Evolutionary conservation across 2,329 filamentous ascomycete genomes (phyloP).

Genomic region (Penicillium sclerotigenum): DNA sequence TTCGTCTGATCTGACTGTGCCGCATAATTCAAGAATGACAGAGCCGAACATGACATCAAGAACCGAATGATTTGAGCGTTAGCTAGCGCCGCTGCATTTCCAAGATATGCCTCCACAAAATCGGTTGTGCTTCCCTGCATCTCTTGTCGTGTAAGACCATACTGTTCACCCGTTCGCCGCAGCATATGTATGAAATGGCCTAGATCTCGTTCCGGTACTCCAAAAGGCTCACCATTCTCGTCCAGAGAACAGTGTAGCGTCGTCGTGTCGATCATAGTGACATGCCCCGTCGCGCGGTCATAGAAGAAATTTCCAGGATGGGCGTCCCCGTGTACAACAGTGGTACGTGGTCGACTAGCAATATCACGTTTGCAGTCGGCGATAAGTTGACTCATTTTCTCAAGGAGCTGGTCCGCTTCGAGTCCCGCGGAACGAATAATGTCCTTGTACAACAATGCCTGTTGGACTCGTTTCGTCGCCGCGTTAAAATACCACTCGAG

Average conservation of each 20-base stretch:
- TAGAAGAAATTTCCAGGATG: constrained; percentile 3
- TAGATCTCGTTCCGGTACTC: neutral
- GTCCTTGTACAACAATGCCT: neutral
- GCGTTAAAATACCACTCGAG: constrained; percentile 1
- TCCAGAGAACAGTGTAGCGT: neutral
- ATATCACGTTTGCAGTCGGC: neutral
- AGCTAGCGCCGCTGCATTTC: neutral
- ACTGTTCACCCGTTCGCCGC: neutral
- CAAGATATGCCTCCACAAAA: constrained; percentile 1
- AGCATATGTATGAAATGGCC: constrained; percentile 1
- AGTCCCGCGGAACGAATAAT: neutral
- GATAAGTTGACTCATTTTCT: neutral
- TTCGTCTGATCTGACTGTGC: neutral
- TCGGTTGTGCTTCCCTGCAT: neutral
- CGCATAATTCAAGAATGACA: constrained; percentile 1
- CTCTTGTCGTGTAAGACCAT: neutral
- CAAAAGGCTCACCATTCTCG: neutral
- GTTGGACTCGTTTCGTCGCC: neutral
- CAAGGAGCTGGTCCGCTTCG: neutral
- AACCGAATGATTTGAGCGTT: neutral
- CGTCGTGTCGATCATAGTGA: constrained; percentile 1
- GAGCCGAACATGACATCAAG: constrained; percentile 1
- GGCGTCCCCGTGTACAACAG: neutral
- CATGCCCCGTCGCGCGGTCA: neutral
- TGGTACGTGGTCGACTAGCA: neutral